These are phyloP conservation scores for Rehmannia glutinosa DNA, from an alignment of 257 asterid genomes.

Conservation along the genomic window DNA sequence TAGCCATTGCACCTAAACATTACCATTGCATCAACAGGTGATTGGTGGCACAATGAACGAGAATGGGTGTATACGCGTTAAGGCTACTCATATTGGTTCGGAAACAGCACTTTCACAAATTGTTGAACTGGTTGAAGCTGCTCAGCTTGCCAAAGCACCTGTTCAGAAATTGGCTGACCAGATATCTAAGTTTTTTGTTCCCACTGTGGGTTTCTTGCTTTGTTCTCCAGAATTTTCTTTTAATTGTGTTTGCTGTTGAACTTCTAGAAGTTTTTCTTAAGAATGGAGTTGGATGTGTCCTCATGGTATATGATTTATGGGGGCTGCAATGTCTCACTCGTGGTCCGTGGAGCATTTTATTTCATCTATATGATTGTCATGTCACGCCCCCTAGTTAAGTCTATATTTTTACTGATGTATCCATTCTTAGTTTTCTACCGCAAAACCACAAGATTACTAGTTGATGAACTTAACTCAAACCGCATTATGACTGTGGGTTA, in stretches of 20 bases:
- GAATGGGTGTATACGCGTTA: conserved; percentile 76
- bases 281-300: conserved; percentile 2
- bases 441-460: no score
- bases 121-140: conserved; percentile 97
- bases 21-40: conserved; percentile 45
- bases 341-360: no score
- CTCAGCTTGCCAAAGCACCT: conserved; percentile 99
- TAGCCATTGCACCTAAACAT: conserved; percentile 6
- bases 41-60: conserved; percentile 97
- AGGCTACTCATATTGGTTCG: conserved; percentile 98
- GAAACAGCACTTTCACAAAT: conserved; percentile 96
- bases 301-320: no score
- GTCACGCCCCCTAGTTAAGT: no score
- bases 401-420: no score
- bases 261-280: background rate
- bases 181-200: conserved; percentile 86
- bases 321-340: no score
- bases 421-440: no score
- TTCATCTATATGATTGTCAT: no score
- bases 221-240: background rate
- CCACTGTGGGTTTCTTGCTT: conserved; percentile 57
- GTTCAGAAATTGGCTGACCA: conserved; percentile 98
- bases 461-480: no score
- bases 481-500: no score
- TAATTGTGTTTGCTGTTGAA: conserved; percentile 1